Percentiles rank a stretch among this genome's conserved stretches.
Evolutionary conservation across 2,329 filamentous ascomycete species (phyloP).

Genomic region (Raffaelea deltoideospora): DNA sequence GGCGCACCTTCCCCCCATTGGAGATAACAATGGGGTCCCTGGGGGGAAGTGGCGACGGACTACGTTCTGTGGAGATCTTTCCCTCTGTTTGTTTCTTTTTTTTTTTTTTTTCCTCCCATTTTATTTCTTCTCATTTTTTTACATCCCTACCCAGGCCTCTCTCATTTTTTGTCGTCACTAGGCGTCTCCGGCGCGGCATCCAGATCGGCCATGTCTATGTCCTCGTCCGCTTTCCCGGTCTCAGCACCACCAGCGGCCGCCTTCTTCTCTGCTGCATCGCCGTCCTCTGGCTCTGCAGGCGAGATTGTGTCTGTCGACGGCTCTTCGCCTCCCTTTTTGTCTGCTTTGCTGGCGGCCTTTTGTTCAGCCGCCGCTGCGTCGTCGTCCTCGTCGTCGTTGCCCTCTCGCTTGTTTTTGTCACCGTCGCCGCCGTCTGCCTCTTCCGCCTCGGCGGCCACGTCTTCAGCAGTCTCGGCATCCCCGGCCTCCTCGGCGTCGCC

Average conservation of each 20-base stretch:
- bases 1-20: background rate
- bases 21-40: too few species aligned
- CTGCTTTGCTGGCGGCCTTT: too few species aligned
- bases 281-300: background rate
- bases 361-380: too few species aligned
- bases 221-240: too few species aligned
- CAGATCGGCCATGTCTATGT: constrained; percentile 32
- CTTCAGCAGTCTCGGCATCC: constrained; percentile 1
- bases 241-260: constrained; percentile 12
- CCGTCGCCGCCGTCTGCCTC: background rate
- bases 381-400: background rate
- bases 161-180: constrained; percentile 9
- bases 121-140: too few species aligned
- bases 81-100: too few species aligned
- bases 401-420: too few species aligned
- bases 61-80: too few species aligned
- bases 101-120: background rate
- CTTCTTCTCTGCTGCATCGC: background rate
- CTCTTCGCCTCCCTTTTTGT: too few species aligned
- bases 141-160: background rate
- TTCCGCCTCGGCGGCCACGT: constrained; percentile 3
- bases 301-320: background rate
- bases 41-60: too few species aligned
- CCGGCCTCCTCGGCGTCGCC: constrained; percentile 8
- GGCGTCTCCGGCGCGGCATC: constrained; percentile 17